These are phyloP conservation scores for maize (Zea mays) DNA, from an alignment of 176 grass and related monocot species.

Conservation along the genomic window Zm-B73-REFERENCE-NAM-5.0 NC_050104.1:127240501-127241000, in stretches of 20 bases:
- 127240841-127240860: not conserved
- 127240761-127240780: not conserved
- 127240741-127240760: too few species aligned
- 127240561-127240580: too few species aligned
- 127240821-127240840: not conserved
- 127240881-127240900: not conserved
- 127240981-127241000: not conserved
- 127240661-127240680: not conserved
- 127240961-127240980: not conserved
- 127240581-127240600: too few species aligned
- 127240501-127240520: too few species aligned
- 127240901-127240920: too few species aligned
- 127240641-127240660: not conserved
- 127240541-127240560: too few species aligned
- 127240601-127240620: too few species aligned
- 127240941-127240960: not conserved
- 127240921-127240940: too few species aligned
- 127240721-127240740: too few species aligned
- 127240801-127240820: not conserved
- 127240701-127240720: too few species aligned
- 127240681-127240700: too few species aligned
- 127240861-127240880: not conserved
- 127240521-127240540: too few species aligned
- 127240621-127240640: not conserved
- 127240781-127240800: not conserved